Evolutionary conservation across 139 green algal genomes (phyloP).

Genomic region (Chlorella sorokiniana): DNA sequence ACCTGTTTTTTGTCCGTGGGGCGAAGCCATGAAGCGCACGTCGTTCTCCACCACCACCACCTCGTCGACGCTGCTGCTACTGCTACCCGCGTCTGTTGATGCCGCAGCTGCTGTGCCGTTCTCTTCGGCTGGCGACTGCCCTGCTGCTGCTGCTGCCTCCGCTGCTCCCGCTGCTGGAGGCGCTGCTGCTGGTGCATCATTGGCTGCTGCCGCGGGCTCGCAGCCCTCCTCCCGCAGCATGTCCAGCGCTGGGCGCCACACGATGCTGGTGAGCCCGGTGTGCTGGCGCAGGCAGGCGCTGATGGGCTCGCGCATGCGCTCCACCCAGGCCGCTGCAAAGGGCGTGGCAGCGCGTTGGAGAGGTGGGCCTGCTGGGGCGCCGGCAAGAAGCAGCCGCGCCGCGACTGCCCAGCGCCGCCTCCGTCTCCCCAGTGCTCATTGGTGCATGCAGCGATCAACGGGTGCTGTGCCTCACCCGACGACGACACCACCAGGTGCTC

Average conservation of each 20-base stretch:
- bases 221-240: conserved; percentile 76
- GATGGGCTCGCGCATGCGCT: background rate
- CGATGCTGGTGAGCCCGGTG: conserved; percentile 27
- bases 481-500: conserved; percentile 17
- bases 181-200: conserved; percentile 26
- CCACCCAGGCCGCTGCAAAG: conserved; percentile 14
- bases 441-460: too few relatives aligned
- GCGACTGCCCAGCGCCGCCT: too few relatives aligned
- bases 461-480: background rate
- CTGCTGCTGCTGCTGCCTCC: conserved; percentile 40
- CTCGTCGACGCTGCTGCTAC: background rate
- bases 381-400: too few relatives aligned
- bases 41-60: conserved; percentile 62
- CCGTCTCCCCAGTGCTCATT: too few relatives aligned
- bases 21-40: conserved; percentile 43
- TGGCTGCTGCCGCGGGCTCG: conserved; percentile 6
- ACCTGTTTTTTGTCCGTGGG: conserved; percentile 67
- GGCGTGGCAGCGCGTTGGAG: background rate
- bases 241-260: conserved; percentile 62
- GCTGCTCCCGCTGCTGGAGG: conserved; percentile 55
- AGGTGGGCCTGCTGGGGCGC: background rate
- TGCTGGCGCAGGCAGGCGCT: conserved; percentile 1
- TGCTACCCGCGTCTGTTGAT: background rate
- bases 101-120: conserved; percentile 19
- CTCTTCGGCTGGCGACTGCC: too few relatives aligned